Evolutionary conservation across 2,329 filamentous ascomycete species (phyloP).

Genomic region (Fusarium setosum): DNA sequence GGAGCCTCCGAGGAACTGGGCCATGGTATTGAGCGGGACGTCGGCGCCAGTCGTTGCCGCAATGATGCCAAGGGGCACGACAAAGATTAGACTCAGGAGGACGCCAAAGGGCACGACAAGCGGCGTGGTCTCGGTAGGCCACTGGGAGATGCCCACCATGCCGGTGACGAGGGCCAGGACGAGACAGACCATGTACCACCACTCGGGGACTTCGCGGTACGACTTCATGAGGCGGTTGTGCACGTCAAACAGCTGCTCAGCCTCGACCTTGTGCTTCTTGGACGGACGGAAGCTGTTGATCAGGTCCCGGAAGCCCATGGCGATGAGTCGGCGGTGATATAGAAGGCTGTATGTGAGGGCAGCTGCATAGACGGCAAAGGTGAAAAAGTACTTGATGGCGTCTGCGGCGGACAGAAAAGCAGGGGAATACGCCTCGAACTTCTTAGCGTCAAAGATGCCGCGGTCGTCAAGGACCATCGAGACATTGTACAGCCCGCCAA

Average conservation of each 20-base stretch:
- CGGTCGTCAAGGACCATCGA: conserved; percentile 46
- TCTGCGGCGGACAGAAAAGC: conserved; percentile 54
- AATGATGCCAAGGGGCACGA: conserved; percentile 58
- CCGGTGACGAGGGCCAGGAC: conserved; percentile 48
- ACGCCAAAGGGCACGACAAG: conserved; percentile 58
- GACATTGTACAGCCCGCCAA: conserved; percentile 53
- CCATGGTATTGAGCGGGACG: conserved; percentile 57
- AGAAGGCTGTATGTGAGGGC: conserved; percentile 54
- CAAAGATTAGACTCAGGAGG: conserved; percentile 53
- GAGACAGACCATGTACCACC: conserved; percentile 56
- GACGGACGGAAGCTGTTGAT: conserved; percentile 40
- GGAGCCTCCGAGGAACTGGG: conserved; percentile 60
- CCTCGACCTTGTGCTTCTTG: conserved; percentile 36
- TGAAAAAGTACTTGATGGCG: conserved; percentile 50
- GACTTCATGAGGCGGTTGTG: conserved; percentile 60
- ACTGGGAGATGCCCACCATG: conserved; percentile 49
- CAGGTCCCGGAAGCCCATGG: conserved; percentile 49
- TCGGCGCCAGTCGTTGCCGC: conserved; percentile 55
- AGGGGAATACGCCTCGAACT: conserved; percentile 55
- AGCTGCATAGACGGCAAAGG: conserved; percentile 55
- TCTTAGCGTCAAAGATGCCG: conserved; percentile 50
- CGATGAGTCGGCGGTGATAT: conserved; percentile 54
- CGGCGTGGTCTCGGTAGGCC: conserved; percentile 55
- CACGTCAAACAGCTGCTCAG: conserved; percentile 47
- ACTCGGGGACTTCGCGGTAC: conserved; percentile 60